Conservation (phyloP, 108 stramenopile species). For the Cyclotella atomus region DNA sequence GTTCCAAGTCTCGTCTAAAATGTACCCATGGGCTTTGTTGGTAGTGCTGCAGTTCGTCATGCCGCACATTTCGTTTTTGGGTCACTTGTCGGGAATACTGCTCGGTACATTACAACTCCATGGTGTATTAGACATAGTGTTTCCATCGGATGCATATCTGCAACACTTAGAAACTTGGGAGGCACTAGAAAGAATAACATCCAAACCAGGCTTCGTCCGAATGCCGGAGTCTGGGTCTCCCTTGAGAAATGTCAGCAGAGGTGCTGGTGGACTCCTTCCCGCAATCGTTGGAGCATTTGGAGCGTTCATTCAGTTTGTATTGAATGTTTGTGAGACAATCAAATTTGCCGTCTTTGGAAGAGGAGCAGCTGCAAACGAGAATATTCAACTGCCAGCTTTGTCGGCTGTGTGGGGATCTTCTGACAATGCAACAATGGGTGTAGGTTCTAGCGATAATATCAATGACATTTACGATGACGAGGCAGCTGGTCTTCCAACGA, state of each 20-base stretch:
- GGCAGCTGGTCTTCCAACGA: slow-evolving; percentile 56
- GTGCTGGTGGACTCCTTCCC: neutral
- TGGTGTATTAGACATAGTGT: slow-evolving; percentile 51
- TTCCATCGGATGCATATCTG: slow-evolving; percentile 47
- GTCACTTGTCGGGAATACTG: slow-evolving; percentile 80
- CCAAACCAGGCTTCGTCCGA: slow-evolving; percentile 20
- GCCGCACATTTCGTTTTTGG: slow-evolving; percentile 77
- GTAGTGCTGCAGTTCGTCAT: slow-evolving; percentile 77
- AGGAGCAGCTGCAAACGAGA: slow-evolving; percentile 45
- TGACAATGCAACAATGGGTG: slow-evolving; percentile 5
- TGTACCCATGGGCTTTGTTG: slow-evolving; percentile 85
- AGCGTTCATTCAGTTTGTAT: slow-evolving; percentile 25
- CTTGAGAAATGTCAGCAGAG: slow-evolving; percentile 26
- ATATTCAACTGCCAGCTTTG: slow-evolving; percentile 37
- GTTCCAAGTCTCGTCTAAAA: slow-evolving; percentile 60
- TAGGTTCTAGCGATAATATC: neutral
- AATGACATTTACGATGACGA: slow-evolving; percentile 54
- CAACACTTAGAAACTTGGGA: slow-evolving; percentile 29
- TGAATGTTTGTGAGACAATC: slow-evolving; percentile 52
- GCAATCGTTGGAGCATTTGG: slow-evolving; percentile 14
- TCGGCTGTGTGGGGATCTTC: slow-evolving; percentile 40
- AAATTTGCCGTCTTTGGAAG: slow-evolving; percentile 59
- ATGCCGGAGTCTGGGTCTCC: slow-evolving; percentile 23
- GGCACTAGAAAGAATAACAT: slow-evolving; percentile 11
- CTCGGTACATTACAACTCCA: slow-evolving; percentile 66